Evolutionary conservation across 2,329 filamentous ascomycete species (phyloP), one percentile per base, ranked within the genome.

Genomic region (Arthrobotrys musiformis): DNA sequence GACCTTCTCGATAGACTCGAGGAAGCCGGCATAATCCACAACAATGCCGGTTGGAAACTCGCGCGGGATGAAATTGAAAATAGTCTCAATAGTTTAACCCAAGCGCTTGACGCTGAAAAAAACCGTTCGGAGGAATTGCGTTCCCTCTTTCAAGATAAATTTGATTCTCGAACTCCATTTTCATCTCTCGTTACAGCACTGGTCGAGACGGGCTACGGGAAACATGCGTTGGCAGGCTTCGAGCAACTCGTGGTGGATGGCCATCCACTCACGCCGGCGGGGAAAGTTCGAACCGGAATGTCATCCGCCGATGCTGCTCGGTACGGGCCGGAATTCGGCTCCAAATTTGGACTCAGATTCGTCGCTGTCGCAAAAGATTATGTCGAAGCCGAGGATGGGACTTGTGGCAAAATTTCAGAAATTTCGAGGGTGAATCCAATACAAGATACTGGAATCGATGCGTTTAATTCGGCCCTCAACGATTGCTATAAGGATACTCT

Each of bases 211-310:
- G 66, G 66, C 3, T 70, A 70, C 22, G 66, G 66, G 24, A 70
- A 61, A 28, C 66, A 70, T 52, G 66, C 66, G 48, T 33, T 70
- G 52, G 66, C 46, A 11, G 66, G 66, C 11, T 70, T 70, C 35
- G 66, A 70, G 22, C 66, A 70, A 46, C 54, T 70, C 13, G 66
- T 70, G 5, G 50, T 70, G 13, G 66, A 70, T 28, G 66, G 66
- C 52, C 66, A 70, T 35, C 66, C 66, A 35, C 54, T 70, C 15
- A 70, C 66, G 15, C 66, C 66, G 4, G 28, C 52, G 2, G 66
- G 52, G 2, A 70, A 70, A 52, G 52, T 70, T 13, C 52, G 66
- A 22, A 58, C 37, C 15, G 66, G 66, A 40, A 70, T 70, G 66
- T 50, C 66, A 40, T 46, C 48, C 9, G 48, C 37, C 4, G 64